These are phyloP conservation scores for Penicillium sp. DNA, from an alignment of 2,329 filamentous ascomycete genomes.

Conservation along the genomic window DNA sequence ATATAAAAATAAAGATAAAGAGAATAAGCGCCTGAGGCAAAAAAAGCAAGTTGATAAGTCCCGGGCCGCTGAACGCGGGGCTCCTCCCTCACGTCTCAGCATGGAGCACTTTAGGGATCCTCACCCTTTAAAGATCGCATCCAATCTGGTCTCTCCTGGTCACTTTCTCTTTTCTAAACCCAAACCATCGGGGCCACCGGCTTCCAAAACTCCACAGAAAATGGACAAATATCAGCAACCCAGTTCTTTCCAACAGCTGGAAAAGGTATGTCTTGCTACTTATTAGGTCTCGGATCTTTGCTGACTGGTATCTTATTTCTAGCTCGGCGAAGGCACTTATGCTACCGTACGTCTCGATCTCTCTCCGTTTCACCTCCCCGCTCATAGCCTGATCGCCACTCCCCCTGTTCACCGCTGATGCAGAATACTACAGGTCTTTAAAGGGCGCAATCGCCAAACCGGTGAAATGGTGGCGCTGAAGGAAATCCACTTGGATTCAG, in stretches of 20 bases:
- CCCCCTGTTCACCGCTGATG: slow-evolving; percentile 19
- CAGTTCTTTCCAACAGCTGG: slow-evolving; percentile 97
- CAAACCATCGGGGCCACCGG: slow-evolving; percentile 15
- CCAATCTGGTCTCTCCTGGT: slow-evolving; percentile 37
- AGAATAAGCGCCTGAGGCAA: slow-evolving; percentile 10
- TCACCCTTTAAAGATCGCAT: slow-evolving; percentile 31
- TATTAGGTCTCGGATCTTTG: slow-evolving; percentile 3
- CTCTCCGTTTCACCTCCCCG: neutral
- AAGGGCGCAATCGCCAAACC: slow-evolving; percentile 94
- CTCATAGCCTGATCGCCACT: slow-evolving; percentile 1
- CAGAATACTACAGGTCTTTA: slow-evolving; percentile 72
- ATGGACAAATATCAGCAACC: slow-evolving; percentile 95
- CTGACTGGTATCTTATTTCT: slow-evolving; percentile 29
- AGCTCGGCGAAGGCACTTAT: slow-evolving; percentile 96
- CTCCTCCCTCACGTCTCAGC: slow-evolving; percentile 23
- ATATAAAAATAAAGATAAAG: neutral
- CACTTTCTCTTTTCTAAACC: slow-evolving; percentile 36
- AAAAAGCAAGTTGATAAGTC: slow-evolving; percentile 5
- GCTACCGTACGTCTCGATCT: slow-evolving; percentile 70
- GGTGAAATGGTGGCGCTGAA: slow-evolving; percentile 96
- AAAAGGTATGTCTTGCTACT: slow-evolving; percentile 58
- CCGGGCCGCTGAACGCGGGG: slow-evolving; percentile 23
- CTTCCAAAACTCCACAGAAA: slow-evolving; percentile 19
- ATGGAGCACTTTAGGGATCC: slow-evolving; percentile 25
- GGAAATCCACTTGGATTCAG: slow-evolving; percentile 97